phyloP scores from a whole-genome alignment of 345 rosid genomes.

The Punica granatum region DNA sequence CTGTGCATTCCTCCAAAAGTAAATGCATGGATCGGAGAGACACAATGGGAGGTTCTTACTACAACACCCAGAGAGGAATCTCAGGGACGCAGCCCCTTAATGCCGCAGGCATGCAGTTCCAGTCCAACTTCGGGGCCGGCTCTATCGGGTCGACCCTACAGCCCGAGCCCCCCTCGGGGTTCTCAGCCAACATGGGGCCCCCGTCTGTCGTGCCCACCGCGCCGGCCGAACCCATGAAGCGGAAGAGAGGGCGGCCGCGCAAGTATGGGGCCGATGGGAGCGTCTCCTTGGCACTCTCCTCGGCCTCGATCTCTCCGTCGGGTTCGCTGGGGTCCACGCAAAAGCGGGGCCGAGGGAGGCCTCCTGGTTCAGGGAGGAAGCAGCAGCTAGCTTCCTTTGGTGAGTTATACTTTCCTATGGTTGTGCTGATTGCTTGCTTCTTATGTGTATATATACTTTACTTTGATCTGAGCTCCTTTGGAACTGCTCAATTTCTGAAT shows the following conservation, averaged over 20 bases:
- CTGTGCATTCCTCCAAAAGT: conserved; percentile 26
- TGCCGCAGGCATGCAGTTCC: conserved; percentile 48
- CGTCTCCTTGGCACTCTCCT: conserved; percentile 70
- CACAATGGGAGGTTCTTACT: conserved; percentile 72
- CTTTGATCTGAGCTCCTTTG: neutral
- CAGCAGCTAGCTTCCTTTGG: conserved; percentile 63
- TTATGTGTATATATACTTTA: neutral
- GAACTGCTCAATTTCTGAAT: neutral
- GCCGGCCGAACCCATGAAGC: conserved; percentile 46
- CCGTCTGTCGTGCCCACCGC: conserved; percentile 25
- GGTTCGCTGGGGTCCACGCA: conserved; percentile 43
- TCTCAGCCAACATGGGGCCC: conserved; percentile 45
- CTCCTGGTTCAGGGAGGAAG: conserved; percentile 82
- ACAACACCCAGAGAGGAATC: conserved; percentile 70
- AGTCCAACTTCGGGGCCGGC: conserved; percentile 41
- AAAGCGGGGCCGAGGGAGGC: conserved; percentile 91
- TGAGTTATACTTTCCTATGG: conserved; percentile 17
- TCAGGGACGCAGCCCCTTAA: conserved; percentile 46
- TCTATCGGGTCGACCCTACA: conserved; percentile 41
- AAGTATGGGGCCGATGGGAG: conserved; percentile 75
- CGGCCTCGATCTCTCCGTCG: conserved; percentile 52
- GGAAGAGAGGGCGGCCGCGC: conserved; percentile 89
- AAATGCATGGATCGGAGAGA: conserved; percentile 98
- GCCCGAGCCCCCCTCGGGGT: conserved; percentile 43
- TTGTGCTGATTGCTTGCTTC: neutral